Evolutionary conservation across 2,329 filamentous ascomycete genomes (phyloP).

Genomic region (Pezicula rhizophila): DNA sequence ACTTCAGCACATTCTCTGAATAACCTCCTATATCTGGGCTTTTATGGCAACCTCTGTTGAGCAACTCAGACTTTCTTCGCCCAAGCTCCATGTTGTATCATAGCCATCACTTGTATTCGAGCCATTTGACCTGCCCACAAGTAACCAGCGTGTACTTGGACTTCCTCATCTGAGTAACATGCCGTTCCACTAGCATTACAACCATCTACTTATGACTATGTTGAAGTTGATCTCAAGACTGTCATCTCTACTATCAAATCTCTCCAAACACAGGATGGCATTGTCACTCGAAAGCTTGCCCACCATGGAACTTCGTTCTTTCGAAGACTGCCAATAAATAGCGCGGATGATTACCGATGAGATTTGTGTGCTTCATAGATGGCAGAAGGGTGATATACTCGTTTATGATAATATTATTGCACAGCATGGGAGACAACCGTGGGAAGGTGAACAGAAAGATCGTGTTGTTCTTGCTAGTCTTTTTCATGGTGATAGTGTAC

Average conservation of each 20-base stretch:
- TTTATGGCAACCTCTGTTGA: conserved; percentile 1
- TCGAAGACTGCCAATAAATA: conserved; percentile 37
- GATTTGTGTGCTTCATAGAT: conserved; percentile 41
- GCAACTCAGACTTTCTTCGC: conserved; percentile 2
- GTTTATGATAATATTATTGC: conserved; percentile 43
- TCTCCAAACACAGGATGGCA: conserved; percentile 29
- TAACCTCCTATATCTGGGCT: background rate
- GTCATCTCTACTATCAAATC: conserved; percentile 32
- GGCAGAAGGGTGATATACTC: conserved; percentile 40
- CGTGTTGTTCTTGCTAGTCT: conserved; percentile 40
- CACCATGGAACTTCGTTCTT: conserved; percentile 41
- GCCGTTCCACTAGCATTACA: conserved; percentile 33
- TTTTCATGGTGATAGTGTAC: conserved; percentile 39
- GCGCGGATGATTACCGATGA: conserved; percentile 42
- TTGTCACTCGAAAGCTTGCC: conserved; percentile 35
- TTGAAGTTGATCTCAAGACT: conserved; percentile 25
- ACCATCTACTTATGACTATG: conserved; percentile 22
- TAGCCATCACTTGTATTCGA: conserved; percentile 26
- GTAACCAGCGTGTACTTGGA: conserved; percentile 35
- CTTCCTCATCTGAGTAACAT: conserved; percentile 32
- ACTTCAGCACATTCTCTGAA: background rate
- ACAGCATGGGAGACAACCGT: conserved; percentile 43
- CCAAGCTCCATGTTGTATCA: conserved; percentile 17
- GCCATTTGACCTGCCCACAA: conserved; percentile 32
- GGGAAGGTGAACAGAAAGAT: conserved; percentile 39